Conservation (phyloP, 768 basidiomycete genomes). For the Megacollybia marginata region DNA sequence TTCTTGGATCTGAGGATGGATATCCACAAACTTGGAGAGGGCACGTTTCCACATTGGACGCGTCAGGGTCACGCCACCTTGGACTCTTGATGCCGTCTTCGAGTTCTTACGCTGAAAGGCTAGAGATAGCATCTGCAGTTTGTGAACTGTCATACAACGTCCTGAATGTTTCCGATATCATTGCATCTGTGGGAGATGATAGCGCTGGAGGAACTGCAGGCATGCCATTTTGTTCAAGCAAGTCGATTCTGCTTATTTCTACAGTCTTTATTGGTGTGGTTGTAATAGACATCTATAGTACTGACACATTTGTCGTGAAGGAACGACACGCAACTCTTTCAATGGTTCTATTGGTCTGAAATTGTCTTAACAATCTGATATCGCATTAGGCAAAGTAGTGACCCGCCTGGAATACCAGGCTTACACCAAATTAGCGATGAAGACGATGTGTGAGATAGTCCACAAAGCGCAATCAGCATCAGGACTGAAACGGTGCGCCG, state of each 20-base stretch:
- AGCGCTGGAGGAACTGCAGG: constrained; percentile 43
- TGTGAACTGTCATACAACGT: constrained; percentile 50
- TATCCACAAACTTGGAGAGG: constrained; percentile 15
- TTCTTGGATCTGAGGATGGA: constrained; percentile 79
- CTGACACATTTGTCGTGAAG: constrained; percentile 12
- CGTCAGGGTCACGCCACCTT: not conserved
- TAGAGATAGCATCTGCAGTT: constrained; percentile 36
- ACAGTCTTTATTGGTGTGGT: constrained; percentile 63
- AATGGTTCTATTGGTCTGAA: constrained; percentile 41
- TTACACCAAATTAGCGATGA: constrained; percentile 73
- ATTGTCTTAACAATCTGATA: not conserved
- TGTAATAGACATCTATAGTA: not conserved
- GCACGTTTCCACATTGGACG: not conserved
- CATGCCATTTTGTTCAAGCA: too few relatives aligned
- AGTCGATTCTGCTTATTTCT: too few relatives aligned
- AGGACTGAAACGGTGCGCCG: constrained; percentile 47
- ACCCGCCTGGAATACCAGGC: constrained; percentile 77
- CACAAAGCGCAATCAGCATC: constrained; percentile 20
- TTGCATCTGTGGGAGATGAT: constrained; percentile 49
- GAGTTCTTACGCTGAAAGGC: constrained; percentile 35
- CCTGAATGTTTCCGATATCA: constrained; percentile 52
- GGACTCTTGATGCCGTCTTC: constrained; percentile 4
- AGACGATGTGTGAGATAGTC: constrained; percentile 63
- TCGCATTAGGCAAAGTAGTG: constrained; percentile 52
- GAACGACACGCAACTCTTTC: constrained; percentile 80